Percentiles rank a stretch among this genome's conserved stretches.
phyloP scores from a whole-genome alignment of 306 rosid genomes.

The Prunus mongolica region DNA sequence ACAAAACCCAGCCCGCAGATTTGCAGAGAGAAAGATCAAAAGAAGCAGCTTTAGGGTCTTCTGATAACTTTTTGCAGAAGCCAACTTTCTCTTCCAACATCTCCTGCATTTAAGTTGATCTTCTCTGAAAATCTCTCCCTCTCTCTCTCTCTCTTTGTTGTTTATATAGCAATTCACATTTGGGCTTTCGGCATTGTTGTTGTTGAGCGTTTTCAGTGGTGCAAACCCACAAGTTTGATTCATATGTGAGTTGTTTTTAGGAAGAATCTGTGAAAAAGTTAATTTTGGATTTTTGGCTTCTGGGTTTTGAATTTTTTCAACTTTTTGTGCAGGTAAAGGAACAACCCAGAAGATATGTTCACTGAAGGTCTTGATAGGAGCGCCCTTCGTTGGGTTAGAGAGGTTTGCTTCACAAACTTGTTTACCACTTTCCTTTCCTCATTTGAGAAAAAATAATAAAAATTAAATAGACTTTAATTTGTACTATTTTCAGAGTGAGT shows the following conservation, averaged over 20 bases:
- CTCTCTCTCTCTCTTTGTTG: conserved; percentile 2
- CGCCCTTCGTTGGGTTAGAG: conserved; percentile 86
- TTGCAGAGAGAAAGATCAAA: conserved; percentile 7
- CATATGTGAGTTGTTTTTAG: conserved; percentile 17
- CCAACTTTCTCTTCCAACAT: conserved; percentile 13
- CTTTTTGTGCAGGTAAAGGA: conserved; percentile 27
- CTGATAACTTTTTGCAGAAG: conserved; percentile 24
- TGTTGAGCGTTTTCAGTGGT: conserved; percentile 3
- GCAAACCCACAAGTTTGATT: conserved; percentile 17
- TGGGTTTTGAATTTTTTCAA: not conserved
- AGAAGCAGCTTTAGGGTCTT: not conserved
- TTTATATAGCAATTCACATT: not conserved
- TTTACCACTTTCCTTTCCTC: not conserved
- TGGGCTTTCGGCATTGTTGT: conserved; percentile 9
- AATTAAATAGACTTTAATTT: not conserved
- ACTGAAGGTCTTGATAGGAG: conserved; percentile 84
- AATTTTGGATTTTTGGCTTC: conserved; percentile 5
- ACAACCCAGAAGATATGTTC: conserved; percentile 44
- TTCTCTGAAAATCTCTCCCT: not conserved
- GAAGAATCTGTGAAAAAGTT: not conserved
- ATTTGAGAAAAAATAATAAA: not conserved
- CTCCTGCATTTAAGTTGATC: conserved; percentile 18
- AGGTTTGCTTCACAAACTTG: conserved; percentile 42
- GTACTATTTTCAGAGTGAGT: not conserved
- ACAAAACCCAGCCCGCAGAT: not conserved